Conservation (phyloP, 805 yeast species). For the Suhomyces xylopsoci region DNA sequence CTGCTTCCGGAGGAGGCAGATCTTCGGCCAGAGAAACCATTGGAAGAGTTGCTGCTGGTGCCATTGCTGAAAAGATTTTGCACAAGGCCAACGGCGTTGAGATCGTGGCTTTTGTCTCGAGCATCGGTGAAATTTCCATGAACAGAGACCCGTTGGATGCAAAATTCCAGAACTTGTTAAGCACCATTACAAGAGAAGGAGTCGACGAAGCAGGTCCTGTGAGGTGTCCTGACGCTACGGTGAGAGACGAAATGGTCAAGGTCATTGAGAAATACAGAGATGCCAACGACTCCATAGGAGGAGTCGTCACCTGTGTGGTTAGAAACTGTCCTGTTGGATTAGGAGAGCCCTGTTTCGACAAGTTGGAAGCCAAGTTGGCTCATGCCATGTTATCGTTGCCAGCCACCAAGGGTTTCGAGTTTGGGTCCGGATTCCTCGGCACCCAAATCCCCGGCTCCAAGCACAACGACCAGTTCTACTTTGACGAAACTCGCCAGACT, state of each 20-base stretch:
- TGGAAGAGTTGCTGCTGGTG: slow-evolving; percentile 98
- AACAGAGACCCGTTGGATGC: slow-evolving; percentile 66
- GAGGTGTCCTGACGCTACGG: slow-evolving; percentile 81
- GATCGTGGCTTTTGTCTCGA: slow-evolving; percentile 94
- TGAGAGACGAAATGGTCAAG: slow-evolving; percentile 77
- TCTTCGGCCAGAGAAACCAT: slow-evolving; percentile 97
- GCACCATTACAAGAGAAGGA: slow-evolving; percentile 79
- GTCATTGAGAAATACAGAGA: slow-evolving; percentile 86
- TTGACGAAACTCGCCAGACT: slow-evolving; percentile 54
- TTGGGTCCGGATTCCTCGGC: slow-evolving; percentile 95
- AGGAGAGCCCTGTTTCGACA: slow-evolving; percentile 97
- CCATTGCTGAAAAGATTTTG: slow-evolving; percentile 92
- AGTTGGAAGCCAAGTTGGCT: slow-evolving; percentile 90
- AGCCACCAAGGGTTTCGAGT: slow-evolving; percentile 96
- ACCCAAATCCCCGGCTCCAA: slow-evolving; percentile 85
- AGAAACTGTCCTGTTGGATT: slow-evolving; percentile 93
- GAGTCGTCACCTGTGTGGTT: slow-evolving; percentile 95
- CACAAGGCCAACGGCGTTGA: slow-evolving; percentile 76
- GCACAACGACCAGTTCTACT: slow-evolving; percentile 86
- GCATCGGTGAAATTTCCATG: slow-evolving; percentile 80
- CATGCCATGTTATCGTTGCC: slow-evolving; percentile 98
- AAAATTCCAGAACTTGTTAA: slow-evolving; percentile 62
- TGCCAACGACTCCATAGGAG: slow-evolving; percentile 90
- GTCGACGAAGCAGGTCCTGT: slow-evolving; percentile 88
- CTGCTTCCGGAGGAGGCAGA: slow-evolving; percentile 96